phyloP scores from a whole-genome alignment of 345 rosid species.

The Toxicodendron radicans region DNA sequence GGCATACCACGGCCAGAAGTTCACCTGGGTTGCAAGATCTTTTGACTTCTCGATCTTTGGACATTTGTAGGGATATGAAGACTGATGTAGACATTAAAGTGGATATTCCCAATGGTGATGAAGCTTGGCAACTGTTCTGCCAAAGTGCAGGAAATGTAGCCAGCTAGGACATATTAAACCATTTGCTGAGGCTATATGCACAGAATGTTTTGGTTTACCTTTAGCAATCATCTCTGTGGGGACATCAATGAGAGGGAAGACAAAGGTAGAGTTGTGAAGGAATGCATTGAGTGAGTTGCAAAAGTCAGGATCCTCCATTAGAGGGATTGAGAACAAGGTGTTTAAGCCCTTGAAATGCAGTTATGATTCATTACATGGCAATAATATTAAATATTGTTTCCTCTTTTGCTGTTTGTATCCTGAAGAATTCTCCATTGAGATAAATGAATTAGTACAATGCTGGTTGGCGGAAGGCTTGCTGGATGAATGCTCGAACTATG shows the following conservation, averaged over 20 bases:
- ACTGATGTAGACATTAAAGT: slow-evolving; percentile 22
- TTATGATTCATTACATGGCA: slow-evolving; percentile 28
- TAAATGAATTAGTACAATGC: slow-evolving; percentile 35
- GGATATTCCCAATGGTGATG: too few species aligned
- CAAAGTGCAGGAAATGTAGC: too few species aligned
- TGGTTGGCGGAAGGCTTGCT: slow-evolving; percentile 38
- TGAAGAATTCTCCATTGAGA: slow-evolving; percentile 36
- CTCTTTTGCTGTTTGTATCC: slow-evolving; percentile 47
- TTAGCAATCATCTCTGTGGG: slow-evolving; percentile 48
- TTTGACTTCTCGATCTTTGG: slow-evolving; percentile 22
- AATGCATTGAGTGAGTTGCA: slow-evolving; percentile 36
- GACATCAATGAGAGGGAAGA: slow-evolving; percentile 24
- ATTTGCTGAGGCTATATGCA: too few species aligned
- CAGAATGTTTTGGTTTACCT: slow-evolving; percentile 32
- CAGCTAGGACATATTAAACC: slow-evolving; percentile 12
- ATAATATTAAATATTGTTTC: slow-evolving; percentile 36
- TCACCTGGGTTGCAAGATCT: slow-evolving; percentile 21
- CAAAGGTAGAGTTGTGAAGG: slow-evolving; percentile 31
- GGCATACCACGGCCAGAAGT: slow-evolving; percentile 25
- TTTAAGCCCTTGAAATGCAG: slow-evolving; percentile 41
- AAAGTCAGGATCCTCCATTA: slow-evolving; percentile 28
- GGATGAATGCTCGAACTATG: slow-evolving; percentile 19
- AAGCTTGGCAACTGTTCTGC: too few species aligned
- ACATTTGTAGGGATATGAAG: slow-evolving; percentile 29
- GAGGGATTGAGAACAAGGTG: slow-evolving; percentile 35